Conservation (phyloP, 2,329 filamentous ascomycete species). For the Helminthosporium solani region DNA sequence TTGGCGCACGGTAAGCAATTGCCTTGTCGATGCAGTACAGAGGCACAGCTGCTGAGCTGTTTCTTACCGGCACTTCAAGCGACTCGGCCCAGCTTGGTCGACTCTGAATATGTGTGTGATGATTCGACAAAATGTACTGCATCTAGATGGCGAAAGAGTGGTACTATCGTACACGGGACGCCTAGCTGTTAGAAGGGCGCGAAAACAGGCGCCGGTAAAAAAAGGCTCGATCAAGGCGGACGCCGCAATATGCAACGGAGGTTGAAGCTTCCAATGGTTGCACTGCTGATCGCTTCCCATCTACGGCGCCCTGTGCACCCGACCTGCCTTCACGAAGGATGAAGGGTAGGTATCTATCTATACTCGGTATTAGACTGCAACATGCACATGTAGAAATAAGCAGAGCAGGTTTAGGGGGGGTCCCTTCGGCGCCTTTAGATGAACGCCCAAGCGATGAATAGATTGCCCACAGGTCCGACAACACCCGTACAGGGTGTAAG, state of each 20-base stretch:
- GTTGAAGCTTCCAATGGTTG: neutral
- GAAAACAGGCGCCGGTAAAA: neutral
- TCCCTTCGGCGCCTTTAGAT: neutral
- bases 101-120: neutral
- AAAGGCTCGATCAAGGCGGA: neutral
- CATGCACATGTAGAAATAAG: too few relatives aligned
- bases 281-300: too few relatives aligned
- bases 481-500: neutral
- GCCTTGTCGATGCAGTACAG: neutral
- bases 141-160: neutral
- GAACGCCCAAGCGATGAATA: neutral
- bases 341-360: too few relatives aligned
- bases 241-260: neutral
- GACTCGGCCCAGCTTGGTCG: neutral
- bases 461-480: neutral
- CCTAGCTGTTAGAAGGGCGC: neutral
- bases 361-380: too few relatives aligned
- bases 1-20: neutral
- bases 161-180: neutral
- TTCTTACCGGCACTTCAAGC: neutral
- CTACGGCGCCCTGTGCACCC: too few relatives aligned
- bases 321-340: too few relatives aligned
- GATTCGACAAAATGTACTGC: neutral
- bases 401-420: too few relatives aligned
- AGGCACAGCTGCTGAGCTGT: constrained; percentile 2